Conservation (phyloP, 805 yeast genomes). For the Saccharomycopsis lassenensis region DNA sequence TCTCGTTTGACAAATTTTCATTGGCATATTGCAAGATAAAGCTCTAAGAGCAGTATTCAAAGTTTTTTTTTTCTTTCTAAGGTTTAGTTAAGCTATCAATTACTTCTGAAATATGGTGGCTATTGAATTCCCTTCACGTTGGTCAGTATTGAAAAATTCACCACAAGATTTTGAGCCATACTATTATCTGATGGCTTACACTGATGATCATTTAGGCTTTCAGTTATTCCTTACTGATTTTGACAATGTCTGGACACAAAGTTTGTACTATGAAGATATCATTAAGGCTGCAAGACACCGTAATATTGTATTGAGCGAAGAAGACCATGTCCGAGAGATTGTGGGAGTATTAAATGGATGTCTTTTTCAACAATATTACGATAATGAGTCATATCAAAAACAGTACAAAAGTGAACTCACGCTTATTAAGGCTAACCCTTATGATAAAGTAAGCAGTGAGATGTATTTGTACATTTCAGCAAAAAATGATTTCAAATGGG, state of each 20-base stretch:
- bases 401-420: constrained; percentile 5
- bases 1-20: no score
- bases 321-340: constrained; percentile 3
- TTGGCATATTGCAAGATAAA: no score
- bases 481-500: constrained; percentile 11
- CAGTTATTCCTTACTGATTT: constrained; percentile 14
- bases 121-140: constrained; percentile 7
- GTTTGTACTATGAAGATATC: constrained; percentile 1
- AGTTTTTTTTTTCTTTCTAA: no score
- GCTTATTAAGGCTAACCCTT: constrained; percentile 3
- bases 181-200: constrained; percentile 12
- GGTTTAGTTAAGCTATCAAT: no score
- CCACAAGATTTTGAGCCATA: constrained; percentile 2
- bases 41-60: no score
- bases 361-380: constrained; percentile 10
- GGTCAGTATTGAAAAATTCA: constrained; percentile 9
- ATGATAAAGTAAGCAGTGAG: constrained; percentile 1
- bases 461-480: constrained; percentile 5
- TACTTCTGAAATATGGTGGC: no score
- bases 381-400: neutral
- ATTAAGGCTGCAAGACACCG: constrained; percentile 1
- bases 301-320: neutral
- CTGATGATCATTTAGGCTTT: constrained; percentile 6
- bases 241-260: constrained; percentile 12
- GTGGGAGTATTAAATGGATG: constrained; percentile 13